A percentile compares a stretch with the other conserved stretches of the same genome.
Conservation (phyloP, 352 stramenopile species). For the Ophiocytium majus region DNA sequence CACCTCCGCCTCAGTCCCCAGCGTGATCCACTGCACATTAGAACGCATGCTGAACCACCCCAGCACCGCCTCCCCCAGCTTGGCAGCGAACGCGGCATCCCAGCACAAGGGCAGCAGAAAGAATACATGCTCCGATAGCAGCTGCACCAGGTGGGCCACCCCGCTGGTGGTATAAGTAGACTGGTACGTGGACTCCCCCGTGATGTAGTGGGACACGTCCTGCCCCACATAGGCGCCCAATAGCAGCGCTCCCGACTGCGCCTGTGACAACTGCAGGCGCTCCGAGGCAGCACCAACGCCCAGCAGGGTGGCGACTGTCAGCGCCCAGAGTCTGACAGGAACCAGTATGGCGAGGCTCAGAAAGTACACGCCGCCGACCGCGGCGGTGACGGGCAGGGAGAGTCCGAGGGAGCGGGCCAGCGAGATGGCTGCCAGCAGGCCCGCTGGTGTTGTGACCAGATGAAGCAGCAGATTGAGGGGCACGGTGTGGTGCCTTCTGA, state of each 20-base stretch:
- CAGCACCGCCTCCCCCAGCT: neutral
- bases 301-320: neutral
- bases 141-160: neutral
- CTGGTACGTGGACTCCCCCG: conserved; percentile 62
- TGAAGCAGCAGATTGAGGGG: conserved; percentile 30
- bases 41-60: conserved; percentile 26
- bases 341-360: neutral
- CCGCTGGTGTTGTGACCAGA: conserved; percentile 35
- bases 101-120: conserved; percentile 54
- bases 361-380: neutral
- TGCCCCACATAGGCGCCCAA: conserved; percentile 60
- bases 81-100: conserved; percentile 1
- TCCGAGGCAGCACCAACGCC: neutral
- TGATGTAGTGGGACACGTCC: conserved; percentile 62
- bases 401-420: too few species aligned
- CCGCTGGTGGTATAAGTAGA: conserved; percentile 27
- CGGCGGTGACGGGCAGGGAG: neutral
- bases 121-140: conserved; percentile 53
- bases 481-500: conserved; percentile 24
- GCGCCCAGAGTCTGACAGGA: neutral
- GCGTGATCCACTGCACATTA: conserved; percentile 17
- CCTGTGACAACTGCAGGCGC: neutral
- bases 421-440: conserved; percentile 27
- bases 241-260: neutral
- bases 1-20: neutral